Conservation (phyloP, 2,329 filamentous ascomycete species). For the Raffaelea albimanens region DNA sequence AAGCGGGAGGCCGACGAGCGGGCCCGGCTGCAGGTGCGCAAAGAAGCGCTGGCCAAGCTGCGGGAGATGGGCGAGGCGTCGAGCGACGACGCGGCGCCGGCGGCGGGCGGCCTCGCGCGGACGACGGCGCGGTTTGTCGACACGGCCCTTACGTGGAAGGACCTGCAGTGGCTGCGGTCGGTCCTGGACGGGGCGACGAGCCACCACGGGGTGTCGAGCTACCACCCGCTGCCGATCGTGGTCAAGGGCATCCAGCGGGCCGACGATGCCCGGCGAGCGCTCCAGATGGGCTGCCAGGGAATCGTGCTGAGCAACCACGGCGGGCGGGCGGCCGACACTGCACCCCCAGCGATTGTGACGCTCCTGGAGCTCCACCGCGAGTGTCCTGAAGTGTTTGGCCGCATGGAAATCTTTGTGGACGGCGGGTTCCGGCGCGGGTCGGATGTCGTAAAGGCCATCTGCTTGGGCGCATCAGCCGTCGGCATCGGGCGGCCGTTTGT, state of each 20-base stretch:
- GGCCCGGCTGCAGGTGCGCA: background rate
- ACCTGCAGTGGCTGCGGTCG: slow-evolving; percentile 41
- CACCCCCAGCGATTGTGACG: slow-evolving; percentile 25
- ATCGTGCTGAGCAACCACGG: slow-evolving; percentile 51
- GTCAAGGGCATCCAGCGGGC: slow-evolving; percentile 48
- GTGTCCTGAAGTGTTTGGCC: slow-evolving; percentile 29
- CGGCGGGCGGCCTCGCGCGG: slow-evolving; percentile 38
- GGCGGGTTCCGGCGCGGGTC: slow-evolving; percentile 32
- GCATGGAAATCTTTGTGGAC: slow-evolving; percentile 28
- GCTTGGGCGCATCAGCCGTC: slow-evolving; percentile 30
- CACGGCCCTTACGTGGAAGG: slow-evolving; percentile 37
- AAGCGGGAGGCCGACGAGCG: slow-evolving; percentile 50
- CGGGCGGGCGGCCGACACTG: slow-evolving; percentile 44
- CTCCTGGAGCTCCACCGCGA: slow-evolving; percentile 29
- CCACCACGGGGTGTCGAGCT: background rate
- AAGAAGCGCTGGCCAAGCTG: background rate
- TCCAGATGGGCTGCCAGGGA: slow-evolving; percentile 39
- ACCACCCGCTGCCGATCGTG: slow-evolving; percentile 36
- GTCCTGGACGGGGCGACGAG: slow-evolving; percentile 17
- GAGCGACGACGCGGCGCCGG: background rate
- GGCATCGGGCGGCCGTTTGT: slow-evolving; percentile 39
- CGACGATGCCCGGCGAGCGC: slow-evolving; percentile 41
- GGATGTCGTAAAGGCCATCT: slow-evolving; percentile 33
- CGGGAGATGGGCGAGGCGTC: too few species aligned
- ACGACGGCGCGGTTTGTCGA: slow-evolving; percentile 44